Conservation (phyloP, 257 asterid genomes). For the Primulina eburnea region DNA sequence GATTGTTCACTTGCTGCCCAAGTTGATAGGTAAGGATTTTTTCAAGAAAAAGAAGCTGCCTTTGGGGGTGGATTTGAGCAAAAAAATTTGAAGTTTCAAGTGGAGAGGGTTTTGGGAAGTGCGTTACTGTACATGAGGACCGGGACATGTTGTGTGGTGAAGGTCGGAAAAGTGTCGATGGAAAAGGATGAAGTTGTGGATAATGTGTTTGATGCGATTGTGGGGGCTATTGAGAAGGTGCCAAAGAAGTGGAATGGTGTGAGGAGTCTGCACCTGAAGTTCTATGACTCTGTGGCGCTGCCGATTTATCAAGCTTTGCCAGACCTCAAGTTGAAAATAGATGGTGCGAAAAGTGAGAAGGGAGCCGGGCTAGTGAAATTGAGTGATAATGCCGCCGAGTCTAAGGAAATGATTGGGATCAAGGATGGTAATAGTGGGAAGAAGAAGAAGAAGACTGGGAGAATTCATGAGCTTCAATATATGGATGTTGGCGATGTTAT, state of each 20-base stretch:
- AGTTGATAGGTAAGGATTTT: constrained; percentile 70
- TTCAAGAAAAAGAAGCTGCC: constrained; percentile 88
- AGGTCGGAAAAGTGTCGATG: constrained; percentile 71
- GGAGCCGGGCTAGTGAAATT: constrained; percentile 19
- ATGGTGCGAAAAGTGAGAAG: constrained; percentile 40
- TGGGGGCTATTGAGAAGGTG: constrained; percentile 45
- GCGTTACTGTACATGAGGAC: constrained; percentile 59
- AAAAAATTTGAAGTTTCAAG: constrained; percentile 62
- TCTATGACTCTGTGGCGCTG: constrained; percentile 66
- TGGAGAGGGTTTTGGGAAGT: constrained; percentile 62
- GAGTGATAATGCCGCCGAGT: constrained; percentile 36
- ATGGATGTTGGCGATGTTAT: constrained; percentile 71
- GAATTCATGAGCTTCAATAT: constrained; percentile 72
- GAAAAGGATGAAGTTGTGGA: constrained; percentile 59
- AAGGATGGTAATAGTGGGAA: constrained; percentile 29
- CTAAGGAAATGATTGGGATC: constrained; percentile 31
- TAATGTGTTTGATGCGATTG: constrained; percentile 52
- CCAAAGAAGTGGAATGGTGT: constrained; percentile 83
- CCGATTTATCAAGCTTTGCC: constrained; percentile 86
- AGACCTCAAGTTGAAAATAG: constrained; percentile 65
- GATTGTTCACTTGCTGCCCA: constrained; percentile 80
- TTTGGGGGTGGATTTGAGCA: constrained; percentile 62
- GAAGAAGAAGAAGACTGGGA: constrained; percentile 56
- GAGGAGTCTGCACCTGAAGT: constrained; percentile 83
- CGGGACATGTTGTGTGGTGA: constrained; percentile 72